A percentile compares a stretch with the other conserved stretches of the same genome.
Evolutionary conservation across 495 filamentous ascomycete species (phyloP).

Genomic region (Lophiotrema nucula): DNA sequence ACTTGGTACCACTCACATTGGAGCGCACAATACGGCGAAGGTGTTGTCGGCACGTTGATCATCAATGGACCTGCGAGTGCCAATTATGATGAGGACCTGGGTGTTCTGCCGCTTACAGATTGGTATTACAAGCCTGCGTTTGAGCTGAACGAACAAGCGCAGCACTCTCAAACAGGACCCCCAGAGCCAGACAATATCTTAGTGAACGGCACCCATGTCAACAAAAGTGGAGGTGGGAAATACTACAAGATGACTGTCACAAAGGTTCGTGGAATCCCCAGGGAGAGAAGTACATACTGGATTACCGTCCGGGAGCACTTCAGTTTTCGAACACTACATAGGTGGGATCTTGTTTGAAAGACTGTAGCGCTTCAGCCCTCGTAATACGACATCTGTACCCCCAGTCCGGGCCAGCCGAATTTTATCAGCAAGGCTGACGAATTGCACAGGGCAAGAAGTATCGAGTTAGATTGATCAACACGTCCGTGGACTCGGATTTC

Average conservation of each 20-base stretch:
- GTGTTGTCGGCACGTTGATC: slow-evolving; percentile 39
- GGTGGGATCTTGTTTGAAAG: too few relatives aligned
- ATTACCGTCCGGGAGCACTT: too few relatives aligned
- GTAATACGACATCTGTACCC: too few relatives aligned
- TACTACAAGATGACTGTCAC: slow-evolving; percentile 36
- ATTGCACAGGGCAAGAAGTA: slow-evolving; percentile 39
- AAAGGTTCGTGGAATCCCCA: slow-evolving; percentile 3
- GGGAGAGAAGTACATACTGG: too few relatives aligned
- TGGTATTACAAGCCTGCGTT: slow-evolving; percentile 40
- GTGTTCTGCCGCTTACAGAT: slow-evolving; percentile 37
- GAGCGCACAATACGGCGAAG: slow-evolving; percentile 41
- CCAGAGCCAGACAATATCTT: slow-evolving; percentile 39
- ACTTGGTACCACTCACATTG: slow-evolving; percentile 44
- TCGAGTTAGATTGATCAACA: slow-evolving; percentile 42
- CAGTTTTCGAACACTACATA: too few relatives aligned
- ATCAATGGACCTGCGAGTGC: slow-evolving; percentile 43
- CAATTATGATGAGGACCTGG: slow-evolving; percentile 44
- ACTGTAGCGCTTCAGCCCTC: too few relatives aligned
- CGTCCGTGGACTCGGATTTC: slow-evolving; percentile 37
- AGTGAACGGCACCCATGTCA: slow-evolving; percentile 41
- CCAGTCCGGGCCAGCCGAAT: too few relatives aligned
- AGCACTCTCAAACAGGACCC: slow-evolving; percentile 28
- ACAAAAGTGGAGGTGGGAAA: slow-evolving; percentile 32
- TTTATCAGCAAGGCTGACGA: slow-evolving; percentile 9
- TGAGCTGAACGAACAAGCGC: slow-evolving; percentile 27